Evolutionary conservation across 306 rosid species (phyloP).

Genomic region (Ceratonia siliqua): DNA sequence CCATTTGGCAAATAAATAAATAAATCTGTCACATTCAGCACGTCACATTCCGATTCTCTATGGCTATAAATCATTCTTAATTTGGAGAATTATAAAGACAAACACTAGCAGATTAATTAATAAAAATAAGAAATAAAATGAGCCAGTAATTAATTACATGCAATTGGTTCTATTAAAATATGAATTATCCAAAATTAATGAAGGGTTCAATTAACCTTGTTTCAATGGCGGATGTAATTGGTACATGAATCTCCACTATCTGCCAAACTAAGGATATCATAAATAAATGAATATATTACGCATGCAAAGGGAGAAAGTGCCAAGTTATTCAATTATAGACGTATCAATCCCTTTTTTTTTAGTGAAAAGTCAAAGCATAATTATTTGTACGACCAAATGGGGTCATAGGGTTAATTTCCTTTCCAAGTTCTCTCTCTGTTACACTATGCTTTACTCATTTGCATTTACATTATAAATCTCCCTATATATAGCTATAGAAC

Average conservation of each 20-base stretch:
- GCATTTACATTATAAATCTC: constrained; percentile 37
- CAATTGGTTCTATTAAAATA: too few species aligned
- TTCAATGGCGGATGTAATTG: constrained; percentile 26
- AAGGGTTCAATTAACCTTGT: constrained; percentile 29
- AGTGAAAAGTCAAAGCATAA: constrained; percentile 34
- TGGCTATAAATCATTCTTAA: background rate
- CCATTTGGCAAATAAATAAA: background rate
- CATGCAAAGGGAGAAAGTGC: background rate
- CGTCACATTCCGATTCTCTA: background rate
- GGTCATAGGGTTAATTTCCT: constrained; percentile 15
- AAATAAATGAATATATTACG: background rate
- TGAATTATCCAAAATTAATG: background rate
- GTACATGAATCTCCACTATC: constrained; percentile 49
- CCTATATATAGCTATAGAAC: background rate
- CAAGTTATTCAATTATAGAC: background rate
- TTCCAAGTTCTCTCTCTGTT: background rate
- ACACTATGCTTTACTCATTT: background rate
- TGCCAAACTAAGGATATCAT: background rate
- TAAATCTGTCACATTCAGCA: background rate
- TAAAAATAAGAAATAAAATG: too few species aligned
- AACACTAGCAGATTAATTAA: background rate
- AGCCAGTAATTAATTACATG: too few species aligned
- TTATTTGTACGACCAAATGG: constrained; percentile 34
- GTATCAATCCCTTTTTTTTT: background rate
- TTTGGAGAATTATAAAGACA: background rate